Conservation (phyloP, 306 rosid species). For the Sechiopsis laciniata region DNA sequence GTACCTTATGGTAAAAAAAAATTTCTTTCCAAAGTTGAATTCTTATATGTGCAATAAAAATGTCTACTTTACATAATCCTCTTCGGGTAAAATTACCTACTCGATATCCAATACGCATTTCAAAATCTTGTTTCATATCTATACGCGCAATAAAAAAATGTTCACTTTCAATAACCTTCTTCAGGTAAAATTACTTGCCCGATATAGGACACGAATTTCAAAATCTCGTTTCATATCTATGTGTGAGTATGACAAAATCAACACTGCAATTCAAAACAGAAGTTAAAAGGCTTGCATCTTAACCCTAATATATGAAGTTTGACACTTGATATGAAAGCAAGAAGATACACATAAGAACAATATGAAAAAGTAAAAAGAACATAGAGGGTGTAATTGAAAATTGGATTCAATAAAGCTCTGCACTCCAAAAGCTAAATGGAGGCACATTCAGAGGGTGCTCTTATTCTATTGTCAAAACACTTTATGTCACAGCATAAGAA, state of each 20-base stretch:
- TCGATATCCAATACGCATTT: too few relatives aligned
- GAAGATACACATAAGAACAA: too few relatives aligned
- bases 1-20: neutral
- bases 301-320: neutral
- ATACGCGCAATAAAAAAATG: too few relatives aligned
- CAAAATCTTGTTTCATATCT: too few relatives aligned
- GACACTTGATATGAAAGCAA: neutral
- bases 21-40: neutral
- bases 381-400: constrained; percentile 1
- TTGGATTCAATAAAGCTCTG: constrained; percentile 29
- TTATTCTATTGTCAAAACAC: constrained; percentile 50
- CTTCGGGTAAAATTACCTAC: too few relatives aligned
- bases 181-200: neutral
- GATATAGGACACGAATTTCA: neutral
- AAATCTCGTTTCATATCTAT: neutral
- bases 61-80: too few relatives aligned
- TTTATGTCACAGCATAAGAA: constrained; percentile 58
- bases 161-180: neutral
- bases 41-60: neutral
- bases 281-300: neutral
- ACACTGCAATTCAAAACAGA: neutral
- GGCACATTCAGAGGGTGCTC: constrained; percentile 40
- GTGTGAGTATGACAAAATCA: neutral
- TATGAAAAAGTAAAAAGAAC: neutral
- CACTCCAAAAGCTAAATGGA: constrained; percentile 34